Evolutionary conservation across 169 alveolate species (phyloP).

Genomic region (Cryptosporidium andersoni): DNA sequence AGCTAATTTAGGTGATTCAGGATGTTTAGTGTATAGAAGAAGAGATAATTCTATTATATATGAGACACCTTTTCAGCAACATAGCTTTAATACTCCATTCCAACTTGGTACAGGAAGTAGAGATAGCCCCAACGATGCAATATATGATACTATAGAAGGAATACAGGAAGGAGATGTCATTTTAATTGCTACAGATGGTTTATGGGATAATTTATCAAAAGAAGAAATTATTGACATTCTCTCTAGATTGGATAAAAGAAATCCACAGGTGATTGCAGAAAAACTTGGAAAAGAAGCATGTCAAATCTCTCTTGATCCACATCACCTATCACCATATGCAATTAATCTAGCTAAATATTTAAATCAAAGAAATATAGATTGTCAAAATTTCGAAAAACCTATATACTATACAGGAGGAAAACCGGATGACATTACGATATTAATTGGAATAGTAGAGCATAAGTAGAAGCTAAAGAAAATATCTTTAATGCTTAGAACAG

Average conservation of each 20-base stretch:
- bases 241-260: not conserved
- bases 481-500: not conserved
- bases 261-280: constrained; percentile 59
- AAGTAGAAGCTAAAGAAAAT: not conserved
- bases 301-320: constrained; percentile 2
- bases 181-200: constrained; percentile 58
- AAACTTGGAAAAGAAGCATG: constrained; percentile 37
- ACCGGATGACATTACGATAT: constrained; percentile 51
- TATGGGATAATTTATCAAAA: constrained; percentile 39
- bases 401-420: constrained; percentile 15
- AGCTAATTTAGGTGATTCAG: constrained; percentile 50
- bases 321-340: constrained; percentile 33
- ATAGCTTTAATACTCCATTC: constrained; percentile 46
- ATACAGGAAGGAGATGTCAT: constrained; percentile 28
- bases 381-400: not conserved
- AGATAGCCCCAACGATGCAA: constrained; percentile 42
- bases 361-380: not conserved
- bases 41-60: constrained; percentile 12
- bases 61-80: constrained; percentile 45
- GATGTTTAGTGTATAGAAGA: constrained; percentile 34
- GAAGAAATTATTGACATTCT: constrained; percentile 21
- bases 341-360: constrained; percentile 2
- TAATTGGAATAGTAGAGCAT: constrained; percentile 21
- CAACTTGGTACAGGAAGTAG: constrained; percentile 54
- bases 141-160: constrained; percentile 6